These are phyloP conservation scores for Diaporthe vaccinii DNA, from an alignment of 2,329 filamentous ascomycete genomes.

Conservation along the genomic window DNA sequence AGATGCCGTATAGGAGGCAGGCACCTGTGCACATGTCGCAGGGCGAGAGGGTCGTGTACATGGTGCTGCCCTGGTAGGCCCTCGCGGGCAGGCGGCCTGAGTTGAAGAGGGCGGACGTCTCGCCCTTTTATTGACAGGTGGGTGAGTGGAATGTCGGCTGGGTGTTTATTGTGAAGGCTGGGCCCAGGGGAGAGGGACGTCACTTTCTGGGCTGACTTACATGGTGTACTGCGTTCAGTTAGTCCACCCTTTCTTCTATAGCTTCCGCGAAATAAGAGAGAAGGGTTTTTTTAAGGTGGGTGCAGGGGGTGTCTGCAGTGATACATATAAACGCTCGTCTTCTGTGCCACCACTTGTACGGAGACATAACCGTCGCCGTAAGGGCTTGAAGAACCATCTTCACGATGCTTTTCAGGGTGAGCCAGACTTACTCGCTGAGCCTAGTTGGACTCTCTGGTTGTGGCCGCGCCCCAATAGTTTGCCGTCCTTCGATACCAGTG, in stretches of 20 bases:
- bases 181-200: too few relatives aligned
- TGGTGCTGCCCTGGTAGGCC: conserved; percentile 79
- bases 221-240: conserved; percentile 10
- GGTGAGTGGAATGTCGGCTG: background rate
- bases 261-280: background rate
- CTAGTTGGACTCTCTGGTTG: conserved; percentile 81
- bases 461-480: conserved; percentile 79
- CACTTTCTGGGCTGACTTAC: background rate
- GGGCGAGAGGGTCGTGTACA: conserved; percentile 85
- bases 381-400: too few relatives aligned
- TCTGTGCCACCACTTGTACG: background rate
- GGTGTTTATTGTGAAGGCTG: too few relatives aligned
- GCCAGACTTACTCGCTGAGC: conserved; percentile 44
- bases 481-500: conserved; percentile 76
- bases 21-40: conserved; percentile 88
- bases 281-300: background rate
- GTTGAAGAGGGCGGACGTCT: conserved; percentile 82
- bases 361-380: background rate
- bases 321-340: background rate
- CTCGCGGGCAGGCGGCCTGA: conserved; percentile 79
- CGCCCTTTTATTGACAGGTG: conserved; percentile 64
- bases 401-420: too few relatives aligned
- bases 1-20: conserved; percentile 81
- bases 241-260: background rate
- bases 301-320: background rate